Evolutionary conservation across 2,329 filamentous ascomycete genomes (phyloP).

Genomic region (Apiospora koreana): DNA sequence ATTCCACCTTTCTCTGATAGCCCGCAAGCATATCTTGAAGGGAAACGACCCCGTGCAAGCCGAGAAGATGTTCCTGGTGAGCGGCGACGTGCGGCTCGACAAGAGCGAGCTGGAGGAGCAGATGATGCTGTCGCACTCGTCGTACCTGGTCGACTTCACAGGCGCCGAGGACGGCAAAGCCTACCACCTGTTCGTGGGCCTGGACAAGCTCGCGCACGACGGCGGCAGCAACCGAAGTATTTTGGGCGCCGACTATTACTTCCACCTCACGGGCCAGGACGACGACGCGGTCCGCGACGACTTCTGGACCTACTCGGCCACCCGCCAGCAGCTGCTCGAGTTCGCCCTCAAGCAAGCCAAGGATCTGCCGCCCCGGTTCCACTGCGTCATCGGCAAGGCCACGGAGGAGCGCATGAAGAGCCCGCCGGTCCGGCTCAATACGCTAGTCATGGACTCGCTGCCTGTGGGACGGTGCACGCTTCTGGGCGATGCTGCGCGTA

Average conservation of each 20-base stretch:
- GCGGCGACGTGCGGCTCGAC: conserved; percentile 28
- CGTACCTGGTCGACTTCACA: conserved; percentile 26
- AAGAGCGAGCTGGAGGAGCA: conserved; percentile 31
- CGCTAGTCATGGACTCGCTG: conserved; percentile 18
- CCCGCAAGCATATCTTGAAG: conserved; percentile 33
- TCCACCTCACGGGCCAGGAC: conserved; percentile 17
- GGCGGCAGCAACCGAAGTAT: conserved; percentile 10
- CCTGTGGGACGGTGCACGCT: conserved; percentile 21
- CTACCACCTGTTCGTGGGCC: conserved; percentile 23
- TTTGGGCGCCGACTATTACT: conserved; percentile 27
- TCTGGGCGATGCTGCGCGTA: conserved; percentile 25
- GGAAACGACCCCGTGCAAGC: conserved; percentile 27
- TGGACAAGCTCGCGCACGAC: conserved; percentile 21
- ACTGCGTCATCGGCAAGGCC: conserved; percentile 21
- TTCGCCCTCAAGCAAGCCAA: conserved; percentile 20
- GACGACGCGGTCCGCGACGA: conserved; percentile 13
- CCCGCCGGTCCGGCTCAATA: conserved; percentile 10
- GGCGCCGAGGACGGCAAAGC: not conserved
- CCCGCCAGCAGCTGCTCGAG: conserved; percentile 56
- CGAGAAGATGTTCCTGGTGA: conserved; percentile 28
- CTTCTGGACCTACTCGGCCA: conserved; percentile 67
- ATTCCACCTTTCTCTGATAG: conserved; percentile 7
- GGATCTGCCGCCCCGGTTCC: conserved; percentile 21
- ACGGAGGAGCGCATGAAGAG: conserved; percentile 12
- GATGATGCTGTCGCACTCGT: conserved; percentile 33